phyloP scores from a whole-genome alignment of 352 stramenopile species.

The Phytophthora idaei region DNA sequence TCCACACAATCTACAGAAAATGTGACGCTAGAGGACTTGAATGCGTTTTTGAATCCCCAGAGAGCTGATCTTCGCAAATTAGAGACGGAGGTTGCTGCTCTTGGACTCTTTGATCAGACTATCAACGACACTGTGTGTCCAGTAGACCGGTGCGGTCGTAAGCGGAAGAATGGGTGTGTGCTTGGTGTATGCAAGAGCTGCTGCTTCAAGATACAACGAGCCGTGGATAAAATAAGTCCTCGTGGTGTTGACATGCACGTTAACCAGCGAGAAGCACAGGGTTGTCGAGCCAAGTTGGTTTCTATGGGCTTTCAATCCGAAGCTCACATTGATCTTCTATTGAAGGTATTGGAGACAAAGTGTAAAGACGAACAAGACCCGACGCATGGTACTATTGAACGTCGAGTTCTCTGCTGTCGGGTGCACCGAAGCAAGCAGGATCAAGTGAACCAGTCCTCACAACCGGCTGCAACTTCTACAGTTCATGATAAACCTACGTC shows the following conservation, averaged over 20 bases:
- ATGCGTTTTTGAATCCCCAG: slow-evolving; percentile 44
- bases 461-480: background rate
- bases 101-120: slow-evolving; percentile 34
- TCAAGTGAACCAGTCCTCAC: background rate
- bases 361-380: slow-evolving; percentile 1
- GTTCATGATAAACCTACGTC: background rate
- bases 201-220: slow-evolving; percentile 52
- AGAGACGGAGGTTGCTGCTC: slow-evolving; percentile 34
- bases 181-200: slow-evolving; percentile 56
- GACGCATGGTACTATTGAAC: background rate
- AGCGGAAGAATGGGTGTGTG: slow-evolving; percentile 49
- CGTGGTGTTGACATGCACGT: background rate
- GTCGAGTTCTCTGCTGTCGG: slow-evolving; percentile 23
- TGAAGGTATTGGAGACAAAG: slow-evolving; percentile 27
- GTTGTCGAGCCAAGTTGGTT: slow-evolving; percentile 30
- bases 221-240: slow-evolving; percentile 26
- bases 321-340: slow-evolving; percentile 17
- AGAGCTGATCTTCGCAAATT: slow-evolving; percentile 24
- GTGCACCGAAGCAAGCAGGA: slow-evolving; percentile 39
- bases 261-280: slow-evolving; percentile 6
- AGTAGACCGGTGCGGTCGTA: slow-evolving; percentile 45
- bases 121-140: slow-evolving; percentile 32
- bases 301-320: slow-evolving; percentile 36
- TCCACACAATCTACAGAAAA: slow-evolving; percentile 1
- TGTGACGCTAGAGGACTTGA: slow-evolving; percentile 35